A percentile compares a stretch with the other conserved stretches of the same genome.
Evolutionary conservation across 1,139 yeast genomes (phyloP).

Genomic region (Yamadazyma mexicana): DNA sequence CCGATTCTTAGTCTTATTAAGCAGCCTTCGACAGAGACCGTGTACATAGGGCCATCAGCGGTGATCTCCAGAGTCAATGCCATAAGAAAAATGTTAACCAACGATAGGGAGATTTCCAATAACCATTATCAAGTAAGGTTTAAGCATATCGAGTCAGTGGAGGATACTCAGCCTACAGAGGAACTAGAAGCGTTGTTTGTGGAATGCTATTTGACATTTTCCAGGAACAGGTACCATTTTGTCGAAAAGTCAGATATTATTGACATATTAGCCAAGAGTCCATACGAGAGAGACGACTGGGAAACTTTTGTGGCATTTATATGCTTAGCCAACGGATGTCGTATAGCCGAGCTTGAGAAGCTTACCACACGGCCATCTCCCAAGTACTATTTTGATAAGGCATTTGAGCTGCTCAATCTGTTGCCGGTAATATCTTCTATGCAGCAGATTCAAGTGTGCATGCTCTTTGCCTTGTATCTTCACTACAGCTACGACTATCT

Average conservation of each 20-base stretch:
- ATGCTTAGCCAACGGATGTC: slow-evolving; percentile 15
- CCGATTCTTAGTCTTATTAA: slow-evolving; percentile 11
- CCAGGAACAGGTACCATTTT: slow-evolving; percentile 15
- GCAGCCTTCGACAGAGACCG: slow-evolving; percentile 9
- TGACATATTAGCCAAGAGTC: slow-evolving; percentile 6
- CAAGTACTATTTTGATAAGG: slow-evolving; percentile 13
- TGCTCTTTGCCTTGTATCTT: slow-evolving; percentile 15
- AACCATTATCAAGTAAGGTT: slow-evolving; percentile 5
- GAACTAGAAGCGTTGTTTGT: slow-evolving; percentile 12
- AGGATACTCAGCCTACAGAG: slow-evolving; percentile 5
- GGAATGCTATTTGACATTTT: slow-evolving; percentile 13
- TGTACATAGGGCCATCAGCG: slow-evolving; percentile 15
- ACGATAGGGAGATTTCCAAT: slow-evolving; percentile 11
- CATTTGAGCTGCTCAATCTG: slow-evolving; percentile 9
- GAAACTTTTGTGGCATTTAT: slow-evolving; percentile 11
- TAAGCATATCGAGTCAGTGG: slow-evolving; percentile 6
- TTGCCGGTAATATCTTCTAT: slow-evolving; percentile 7
- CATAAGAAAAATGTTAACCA: slow-evolving; percentile 15
- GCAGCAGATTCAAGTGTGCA: slow-evolving; percentile 15
- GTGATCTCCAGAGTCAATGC: slow-evolving; percentile 18
- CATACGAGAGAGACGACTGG: slow-evolving; percentile 11
- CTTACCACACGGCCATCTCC: slow-evolving; percentile 11
- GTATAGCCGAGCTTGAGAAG: slow-evolving; percentile 14
- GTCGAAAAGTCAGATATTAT: slow-evolving; percentile 11
- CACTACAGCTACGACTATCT: slow-evolving; percentile 13